Conservation (phyloP, 768 basidiomycete species). For the Austroboletus festivus region DNA sequence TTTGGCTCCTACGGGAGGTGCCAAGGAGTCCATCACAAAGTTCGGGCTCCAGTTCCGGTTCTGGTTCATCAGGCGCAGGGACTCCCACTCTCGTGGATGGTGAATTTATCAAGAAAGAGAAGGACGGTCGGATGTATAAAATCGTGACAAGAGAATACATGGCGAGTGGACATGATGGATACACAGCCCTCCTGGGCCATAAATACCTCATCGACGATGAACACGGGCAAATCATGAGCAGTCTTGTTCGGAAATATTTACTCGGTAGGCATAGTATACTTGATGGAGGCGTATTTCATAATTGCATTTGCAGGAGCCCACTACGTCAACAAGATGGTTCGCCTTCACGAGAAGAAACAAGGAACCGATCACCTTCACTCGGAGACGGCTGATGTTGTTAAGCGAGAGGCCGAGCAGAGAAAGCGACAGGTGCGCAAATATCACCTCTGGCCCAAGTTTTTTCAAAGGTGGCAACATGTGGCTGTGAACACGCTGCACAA, state of each 20-base stretch:
- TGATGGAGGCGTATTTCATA: neutral
- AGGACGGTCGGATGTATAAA: constrained; percentile 60
- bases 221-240: constrained; percentile 72
- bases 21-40: constrained; percentile 18
- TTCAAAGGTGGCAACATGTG: constrained; percentile 48
- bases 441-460: constrained; percentile 24
- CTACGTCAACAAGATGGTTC: constrained; percentile 66
- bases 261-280: constrained; percentile 49
- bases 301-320: constrained; percentile 52
- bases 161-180: constrained; percentile 84
- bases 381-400: constrained; percentile 44
- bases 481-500: constrained; percentile 40
- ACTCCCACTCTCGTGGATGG: constrained; percentile 40
- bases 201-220: constrained; percentile 80
- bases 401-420: constrained; percentile 45
- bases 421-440: constrained; percentile 26
- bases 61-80: constrained; percentile 12
- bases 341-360: constrained; percentile 29
- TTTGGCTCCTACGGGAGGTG: constrained; percentile 54
- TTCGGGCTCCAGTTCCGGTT: constrained; percentile 11
- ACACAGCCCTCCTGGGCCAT: constrained; percentile 58
- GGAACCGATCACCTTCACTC: constrained; percentile 37
- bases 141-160: constrained; percentile 87
- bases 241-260: constrained; percentile 78
- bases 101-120: constrained; percentile 52